phyloP scores from a whole-genome alignment of 768 basidiomycete species.

The Asterophora lycoperdoides region DNA sequence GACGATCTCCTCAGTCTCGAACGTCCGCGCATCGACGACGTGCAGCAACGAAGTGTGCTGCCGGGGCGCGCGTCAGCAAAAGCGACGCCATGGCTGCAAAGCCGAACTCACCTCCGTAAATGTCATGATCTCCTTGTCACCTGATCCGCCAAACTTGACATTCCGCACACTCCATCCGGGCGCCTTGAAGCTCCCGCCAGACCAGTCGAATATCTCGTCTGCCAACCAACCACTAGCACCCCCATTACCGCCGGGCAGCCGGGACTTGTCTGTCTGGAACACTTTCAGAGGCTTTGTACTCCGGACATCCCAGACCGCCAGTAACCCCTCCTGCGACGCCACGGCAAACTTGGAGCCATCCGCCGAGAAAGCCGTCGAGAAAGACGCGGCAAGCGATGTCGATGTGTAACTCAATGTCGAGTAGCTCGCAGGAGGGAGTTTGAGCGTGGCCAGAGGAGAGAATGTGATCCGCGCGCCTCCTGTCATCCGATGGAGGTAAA shows the following conservation, averaged over 20 bases:
- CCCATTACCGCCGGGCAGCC: slow-evolving; percentile 31
- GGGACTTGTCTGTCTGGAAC: slow-evolving; percentile 52
- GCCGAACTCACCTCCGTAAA: slow-evolving; percentile 75
- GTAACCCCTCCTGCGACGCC: slow-evolving; percentile 75
- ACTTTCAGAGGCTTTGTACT: slow-evolving; percentile 67
- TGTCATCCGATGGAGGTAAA: slow-evolving; percentile 75
- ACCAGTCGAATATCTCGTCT: slow-evolving; percentile 70
- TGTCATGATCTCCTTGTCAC: slow-evolving; percentile 75
- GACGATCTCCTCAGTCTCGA: slow-evolving; percentile 70
- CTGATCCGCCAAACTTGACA: slow-evolving; percentile 75
- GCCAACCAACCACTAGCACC: slow-evolving; percentile 49
- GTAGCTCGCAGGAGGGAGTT: slow-evolving; percentile 54
- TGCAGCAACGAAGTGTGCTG: slow-evolving; percentile 83
- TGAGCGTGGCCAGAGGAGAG: slow-evolving; percentile 61
- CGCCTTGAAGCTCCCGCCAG: slow-evolving; percentile 48
- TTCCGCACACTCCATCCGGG: slow-evolving; percentile 84
- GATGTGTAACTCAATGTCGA: slow-evolving; percentile 32
- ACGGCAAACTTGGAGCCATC: slow-evolving; percentile 80
- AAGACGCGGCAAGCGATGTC: slow-evolving; percentile 61
- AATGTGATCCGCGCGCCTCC: slow-evolving; percentile 62
- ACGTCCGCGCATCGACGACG: slow-evolving; percentile 82
- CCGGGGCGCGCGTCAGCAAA: slow-evolving; percentile 9
- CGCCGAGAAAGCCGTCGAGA: slow-evolving; percentile 73
- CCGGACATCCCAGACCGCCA: slow-evolving; percentile 81
- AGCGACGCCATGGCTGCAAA: slow-evolving; percentile 1